Base-by-base conservation (phyloP, 2,329 filamentous ascomycete genomes). In the Cladophialophora immunda region DNA sequence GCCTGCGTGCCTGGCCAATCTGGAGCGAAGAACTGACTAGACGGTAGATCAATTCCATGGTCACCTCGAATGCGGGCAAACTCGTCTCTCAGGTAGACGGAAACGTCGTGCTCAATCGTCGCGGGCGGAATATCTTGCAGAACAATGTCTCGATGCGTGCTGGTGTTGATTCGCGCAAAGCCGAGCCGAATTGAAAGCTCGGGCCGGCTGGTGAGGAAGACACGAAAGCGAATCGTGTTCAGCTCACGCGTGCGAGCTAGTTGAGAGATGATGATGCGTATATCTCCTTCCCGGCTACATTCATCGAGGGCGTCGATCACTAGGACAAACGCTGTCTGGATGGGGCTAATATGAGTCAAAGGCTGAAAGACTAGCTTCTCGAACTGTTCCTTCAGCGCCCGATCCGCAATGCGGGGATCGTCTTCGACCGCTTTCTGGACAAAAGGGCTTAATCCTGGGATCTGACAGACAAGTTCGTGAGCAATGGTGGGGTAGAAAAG, bases 401-500 rank as follows among this genome's bases (percentile, higher is more conserved):
- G 76, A 60, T 45, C 59, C 4, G 68, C 57, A 50, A 79, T 75
- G 19, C 69, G 54, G 25, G 71, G 72, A 67, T 77, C 72, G 25
- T 70, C 17, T 4, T 72, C 36, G 63, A 78, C 59, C 27, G 69
- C 69, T 25, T 72, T 62, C 38, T 53, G 34, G 3, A 76, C 36
- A 15, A 36, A 47, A 45, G 66, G 7, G 2, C 32, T 73, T 1
- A 82, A 50, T 2, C 62, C 47, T 17, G 79, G 77, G 11, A 78
- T 64, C 13, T 64, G 70, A 0, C 27, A 36, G 0, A 73, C 70
- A 1, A 83, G 70, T 41, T 82, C 74, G 8, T 66, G 64, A 7
- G 78, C 76, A 34, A 85, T 71, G 0, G 81, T 84, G 0, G 80
- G 76, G 41, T 84, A 75, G 54, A 73, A 76, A 4, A 69, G 68